These are phyloP conservation scores for Trichoderma cornu-damae DNA, from an alignment of 2,329 filamentous ascomycete species.

Conservation along the genomic window DNA sequence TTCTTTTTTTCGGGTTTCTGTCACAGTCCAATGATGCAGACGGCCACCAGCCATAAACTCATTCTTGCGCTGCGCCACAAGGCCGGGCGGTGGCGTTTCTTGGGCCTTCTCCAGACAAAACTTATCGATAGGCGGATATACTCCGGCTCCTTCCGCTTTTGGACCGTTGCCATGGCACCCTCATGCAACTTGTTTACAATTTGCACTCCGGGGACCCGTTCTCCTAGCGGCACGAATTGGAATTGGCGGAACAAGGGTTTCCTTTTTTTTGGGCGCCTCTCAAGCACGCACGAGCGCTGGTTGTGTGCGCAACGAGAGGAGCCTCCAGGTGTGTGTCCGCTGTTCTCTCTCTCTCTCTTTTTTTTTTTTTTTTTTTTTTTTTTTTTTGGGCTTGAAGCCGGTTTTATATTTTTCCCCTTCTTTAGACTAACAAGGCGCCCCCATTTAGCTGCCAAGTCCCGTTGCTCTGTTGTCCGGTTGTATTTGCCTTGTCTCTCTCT, in stretches of 20 bases:
- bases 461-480: slow-evolving; percentile 10
- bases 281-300: slow-evolving; percentile 10
- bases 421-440: slow-evolving; percentile 7
- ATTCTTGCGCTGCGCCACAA: neutral
- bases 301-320: slow-evolving; percentile 8
- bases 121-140: slow-evolving; percentile 25
- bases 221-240: slow-evolving; percentile 17
- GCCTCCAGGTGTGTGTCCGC: slow-evolving; percentile 1
- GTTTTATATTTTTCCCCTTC: slow-evolving; percentile 2
- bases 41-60: no score
- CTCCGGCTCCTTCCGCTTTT: slow-evolving; percentile 18
- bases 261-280: slow-evolving; percentile 10
- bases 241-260: slow-evolving; percentile 15
- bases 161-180: slow-evolving; percentile 37
- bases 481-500: no score
- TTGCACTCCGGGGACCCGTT: slow-evolving; percentile 21
- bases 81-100: neutral
- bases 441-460: slow-evolving; percentile 6
- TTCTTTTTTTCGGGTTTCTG: no score
- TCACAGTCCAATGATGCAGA: no score
- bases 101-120: no score
- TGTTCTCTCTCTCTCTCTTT: no score
- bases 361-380: no score
- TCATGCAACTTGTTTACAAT: slow-evolving; percentile 36
- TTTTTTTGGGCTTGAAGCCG: slow-evolving; percentile 12